Base-by-base conservation (phyloP, 2,329 filamentous ascomycete species). In the Fusarium annulatum region DNA sequence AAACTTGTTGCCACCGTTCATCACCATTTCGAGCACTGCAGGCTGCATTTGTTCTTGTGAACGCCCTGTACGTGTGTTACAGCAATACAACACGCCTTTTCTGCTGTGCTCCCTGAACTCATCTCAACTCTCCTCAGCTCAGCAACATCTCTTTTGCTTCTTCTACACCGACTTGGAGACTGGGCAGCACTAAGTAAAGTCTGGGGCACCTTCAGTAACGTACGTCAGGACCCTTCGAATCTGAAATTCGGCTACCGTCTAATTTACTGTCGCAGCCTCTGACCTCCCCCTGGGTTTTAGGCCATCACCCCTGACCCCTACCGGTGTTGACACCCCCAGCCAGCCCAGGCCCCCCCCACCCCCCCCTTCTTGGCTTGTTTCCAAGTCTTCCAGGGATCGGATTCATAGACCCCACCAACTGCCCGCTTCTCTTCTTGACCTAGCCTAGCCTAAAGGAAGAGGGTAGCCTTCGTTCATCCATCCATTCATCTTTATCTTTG, bases 1-100 rank as follows among this genome's bases (percentile, higher is more conserved):
- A 38, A 48, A 42, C 46, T 62, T 58, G 33, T 73, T 69, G 72
- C 72, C 65, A 63, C 58, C 60, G 69, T 69, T 64, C 51, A 57
- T 60, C 66, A 21, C 71, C 42, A 69, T 69, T 64, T 69, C 30
- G 26, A 41, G 26, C 60, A 34, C 23, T 57, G 38, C 52, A 57
- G 9, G 21, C n/a, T 58, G 41, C 55, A 49, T 34, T 57, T 57
- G 26, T 63, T 58, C 53, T 39, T 45, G 18, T 65, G 48, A 61
- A 42, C 58, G 58, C 58, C 61, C 46, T 67, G 28, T 66, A 45
- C 66, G 41, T 67, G 60, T 59, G 49, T 64, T 64, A 43, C 33
- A 34, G 28, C 68, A 58, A 34, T 48, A n/a, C 52, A 30, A 58
- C 33, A 38, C 60, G 42, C 61, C 51, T 65, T 49, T 23, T 21